A percentile compares a stretch with the other conserved stretches of the same genome.
phyloP scores from a whole-genome alignment of 108 stramenopile genomes.

The Schizochytrium sp. region DNA sequence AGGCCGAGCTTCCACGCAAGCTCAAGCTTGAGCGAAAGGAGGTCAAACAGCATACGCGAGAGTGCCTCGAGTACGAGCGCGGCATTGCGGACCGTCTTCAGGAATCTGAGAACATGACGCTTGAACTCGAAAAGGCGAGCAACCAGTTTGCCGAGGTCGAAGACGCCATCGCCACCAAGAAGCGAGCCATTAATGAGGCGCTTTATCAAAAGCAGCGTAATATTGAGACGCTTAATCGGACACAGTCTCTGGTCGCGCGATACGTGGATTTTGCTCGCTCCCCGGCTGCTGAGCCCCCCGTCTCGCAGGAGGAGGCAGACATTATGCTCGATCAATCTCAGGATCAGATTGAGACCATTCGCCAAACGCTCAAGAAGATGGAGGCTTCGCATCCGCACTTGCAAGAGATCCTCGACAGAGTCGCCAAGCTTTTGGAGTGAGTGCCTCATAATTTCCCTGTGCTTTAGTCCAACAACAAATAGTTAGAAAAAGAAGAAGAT shows the following conservation, averaged over 20 bases:
- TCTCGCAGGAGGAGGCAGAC: neutral
- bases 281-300: neutral
- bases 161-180: slow-evolving; percentile 26
- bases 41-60: slow-evolving; percentile 19
- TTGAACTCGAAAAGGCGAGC: slow-evolving; percentile 29
- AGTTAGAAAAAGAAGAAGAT: no score
- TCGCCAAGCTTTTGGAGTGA: neutral
- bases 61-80: slow-evolving; percentile 22
- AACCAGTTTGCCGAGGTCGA: slow-evolving; percentile 26
- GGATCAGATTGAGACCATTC: neutral
- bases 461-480: no score
- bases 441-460: neutral
- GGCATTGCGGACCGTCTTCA: slow-evolving; percentile 17
- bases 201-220: slow-evolving; percentile 50
- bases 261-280: neutral
- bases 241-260: neutral
- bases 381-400: neutral
- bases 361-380: neutral
- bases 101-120: slow-evolving; percentile 23
- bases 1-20: slow-evolving; percentile 22
- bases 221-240: neutral
- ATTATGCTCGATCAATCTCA: slow-evolving; percentile 25
- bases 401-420: neutral
- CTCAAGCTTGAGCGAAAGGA: slow-evolving; percentile 29
- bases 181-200: slow-evolving; percentile 25